A percentile compares a stretch with the other conserved stretches of the same genome.
Evolutionary conservation across 306 rosid species (phyloP).

Genomic region (Sesbania bispinosa): DNA sequence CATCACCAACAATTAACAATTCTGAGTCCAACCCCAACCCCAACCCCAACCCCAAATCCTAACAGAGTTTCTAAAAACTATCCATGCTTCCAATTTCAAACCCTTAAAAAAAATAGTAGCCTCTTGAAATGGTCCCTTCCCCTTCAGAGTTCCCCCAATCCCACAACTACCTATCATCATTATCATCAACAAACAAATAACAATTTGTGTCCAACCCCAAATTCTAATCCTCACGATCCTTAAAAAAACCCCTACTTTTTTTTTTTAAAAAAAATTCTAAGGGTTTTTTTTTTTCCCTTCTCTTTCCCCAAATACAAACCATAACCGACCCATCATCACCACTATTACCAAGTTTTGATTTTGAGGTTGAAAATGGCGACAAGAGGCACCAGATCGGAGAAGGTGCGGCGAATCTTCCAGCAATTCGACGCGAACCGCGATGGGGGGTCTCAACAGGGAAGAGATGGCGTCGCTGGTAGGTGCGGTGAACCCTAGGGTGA

Average conservation of each 20-base stretch:
- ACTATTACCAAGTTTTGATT: conserved; percentile 11
- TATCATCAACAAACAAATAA: background rate
- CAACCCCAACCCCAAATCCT: background rate
- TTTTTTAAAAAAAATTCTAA: conserved; percentile 5
- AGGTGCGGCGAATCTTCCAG: conserved; percentile 82
- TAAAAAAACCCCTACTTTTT: too few species aligned
- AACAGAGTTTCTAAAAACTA: background rate
- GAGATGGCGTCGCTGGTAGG: conserved; percentile 97
- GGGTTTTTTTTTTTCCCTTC: conserved; percentile 18
- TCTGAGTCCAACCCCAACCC: background rate
- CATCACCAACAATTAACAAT: background rate
- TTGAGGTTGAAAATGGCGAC: conserved; percentile 59
- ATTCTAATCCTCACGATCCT: conserved; percentile 2
- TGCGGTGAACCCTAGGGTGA: conserved; percentile 98
- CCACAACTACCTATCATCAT: background rate
- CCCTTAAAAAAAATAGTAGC: background rate
- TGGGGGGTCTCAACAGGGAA: conserved; percentile 78
- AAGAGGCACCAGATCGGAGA: conserved; percentile 98
- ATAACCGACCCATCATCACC: background rate
- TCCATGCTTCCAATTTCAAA: conserved; percentile 5
- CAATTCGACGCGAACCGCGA: conserved; percentile 82
- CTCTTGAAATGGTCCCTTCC: conserved; percentile 5
- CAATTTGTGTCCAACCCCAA: conserved; percentile 6
- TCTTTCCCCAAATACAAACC: background rate
- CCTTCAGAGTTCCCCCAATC: background rate